These are phyloP conservation scores for Allium fistulosum DNA, from an alignment of 106 monocot species.

Conservation along the genomic window DNA sequence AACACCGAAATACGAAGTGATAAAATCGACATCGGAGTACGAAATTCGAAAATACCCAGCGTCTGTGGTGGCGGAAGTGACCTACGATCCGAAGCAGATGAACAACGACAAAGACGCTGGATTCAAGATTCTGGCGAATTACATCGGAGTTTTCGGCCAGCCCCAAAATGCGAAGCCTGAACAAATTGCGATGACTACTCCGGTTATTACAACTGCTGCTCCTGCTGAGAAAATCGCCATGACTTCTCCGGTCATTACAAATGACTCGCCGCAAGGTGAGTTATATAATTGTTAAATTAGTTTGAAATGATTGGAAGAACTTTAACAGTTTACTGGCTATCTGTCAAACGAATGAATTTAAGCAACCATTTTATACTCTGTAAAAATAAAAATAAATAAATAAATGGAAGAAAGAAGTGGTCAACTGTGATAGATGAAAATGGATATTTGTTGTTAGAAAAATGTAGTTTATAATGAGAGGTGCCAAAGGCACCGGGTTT, in stretches of 20 bases:
- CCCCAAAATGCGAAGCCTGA: constrained; percentile 66
- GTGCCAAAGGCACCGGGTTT: too few species aligned
- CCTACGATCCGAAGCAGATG: constrained; percentile 57
- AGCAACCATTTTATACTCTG: too few species aligned
- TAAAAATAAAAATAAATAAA: too few species aligned
- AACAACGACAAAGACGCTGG: constrained; percentile 70
- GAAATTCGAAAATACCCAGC: constrained; percentile 66
- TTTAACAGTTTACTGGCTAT: too few species aligned
- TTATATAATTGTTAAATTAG: too few species aligned
- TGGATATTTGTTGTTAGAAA: too few species aligned
- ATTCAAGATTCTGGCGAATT: constrained; percentile 80
- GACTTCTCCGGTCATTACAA: constrained; percentile 29
- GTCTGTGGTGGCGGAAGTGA: constrained; percentile 70
- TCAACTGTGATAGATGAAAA: too few species aligned
- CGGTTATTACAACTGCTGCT: constrained; percentile 34
- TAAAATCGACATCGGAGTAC: constrained; percentile 58
- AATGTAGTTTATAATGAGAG: too few species aligned
- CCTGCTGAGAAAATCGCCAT: constrained; percentile 31
- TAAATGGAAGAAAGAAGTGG: too few species aligned
- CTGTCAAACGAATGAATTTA: too few species aligned
- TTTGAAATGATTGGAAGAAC: too few species aligned
- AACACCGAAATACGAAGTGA: constrained; percentile 65
- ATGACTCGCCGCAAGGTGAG: neutral
- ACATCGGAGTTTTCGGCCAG: constrained; percentile 85
- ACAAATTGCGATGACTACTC: constrained; percentile 72